Conservation (phyloP, 192 early-diverging fungal species). For the Haplosporangium gracile region DNA sequence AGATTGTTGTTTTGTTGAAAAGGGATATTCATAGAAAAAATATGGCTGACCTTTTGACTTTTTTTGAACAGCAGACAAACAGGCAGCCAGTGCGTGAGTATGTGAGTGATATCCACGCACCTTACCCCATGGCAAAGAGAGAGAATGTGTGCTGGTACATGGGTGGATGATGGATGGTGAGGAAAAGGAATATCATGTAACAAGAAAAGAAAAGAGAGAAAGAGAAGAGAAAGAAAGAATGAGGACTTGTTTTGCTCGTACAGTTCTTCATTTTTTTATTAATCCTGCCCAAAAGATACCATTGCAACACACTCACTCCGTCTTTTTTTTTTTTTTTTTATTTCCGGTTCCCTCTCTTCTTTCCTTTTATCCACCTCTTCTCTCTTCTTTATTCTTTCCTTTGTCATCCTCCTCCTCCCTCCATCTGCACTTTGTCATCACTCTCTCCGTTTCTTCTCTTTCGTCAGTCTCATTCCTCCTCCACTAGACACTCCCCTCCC, state of each 20-base stretch:
- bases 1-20: neutral
- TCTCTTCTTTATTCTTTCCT: neutral
- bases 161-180: no score
- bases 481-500: neutral
- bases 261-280: neutral
- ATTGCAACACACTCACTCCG: neutral
- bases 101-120: neutral
- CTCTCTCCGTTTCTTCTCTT: neutral
- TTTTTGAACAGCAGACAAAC: constrained; percentile 1
- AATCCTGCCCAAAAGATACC: neutral
- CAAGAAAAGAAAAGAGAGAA: neutral
- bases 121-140: neutral
- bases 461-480: neutral
- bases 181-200: no score
- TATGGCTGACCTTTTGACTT: neutral
- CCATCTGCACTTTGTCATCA: neutral
- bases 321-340: neutral
- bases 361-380: constrained; percentile 4
- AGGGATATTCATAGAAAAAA: neutral
- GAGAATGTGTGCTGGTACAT: no score
- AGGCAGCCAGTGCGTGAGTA: neutral
- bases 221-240: neutral
- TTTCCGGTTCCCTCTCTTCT: neutral
- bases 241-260: neutral
- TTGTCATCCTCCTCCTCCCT: neutral